Percentiles rank a stretch among this genome's conserved stretches.
phyloP scores from a whole-genome alignment of 257 asterid genomes.

The Mitragyna speciosa region DNA sequence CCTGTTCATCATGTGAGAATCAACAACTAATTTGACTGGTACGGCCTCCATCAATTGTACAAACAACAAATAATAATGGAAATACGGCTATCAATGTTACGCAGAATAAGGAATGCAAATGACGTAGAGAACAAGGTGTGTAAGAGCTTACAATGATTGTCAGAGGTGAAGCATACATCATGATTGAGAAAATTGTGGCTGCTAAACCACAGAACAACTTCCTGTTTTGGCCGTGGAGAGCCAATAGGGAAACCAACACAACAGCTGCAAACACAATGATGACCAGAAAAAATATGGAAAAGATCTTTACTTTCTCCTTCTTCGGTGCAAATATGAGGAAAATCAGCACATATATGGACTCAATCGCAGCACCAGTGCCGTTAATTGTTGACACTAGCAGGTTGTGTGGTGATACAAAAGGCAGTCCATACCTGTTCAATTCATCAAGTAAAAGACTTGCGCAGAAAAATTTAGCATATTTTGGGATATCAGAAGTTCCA shows the following conservation, averaged over 20 bases:
- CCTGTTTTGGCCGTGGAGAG: slow-evolving; percentile 59
- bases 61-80: background rate
- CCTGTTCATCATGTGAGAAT: background rate
- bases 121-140: background rate
- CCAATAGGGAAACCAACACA: slow-evolving; percentile 56
- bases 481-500: background rate
- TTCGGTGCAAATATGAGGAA: slow-evolving; percentile 57
- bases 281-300: slow-evolving; percentile 42
- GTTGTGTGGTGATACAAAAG: slow-evolving; percentile 88
- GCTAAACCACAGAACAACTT: slow-evolving; percentile 69
- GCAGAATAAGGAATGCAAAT: background rate
- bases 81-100: background rate
- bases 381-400: slow-evolving; percentile 66
- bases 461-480: background rate
- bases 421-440: slow-evolving; percentile 74
- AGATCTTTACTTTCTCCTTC: slow-evolving; percentile 59
- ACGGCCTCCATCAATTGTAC: background rate
- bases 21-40: background rate
- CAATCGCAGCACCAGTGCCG: slow-evolving; percentile 70
- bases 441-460: background rate
- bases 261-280: slow-evolving; percentile 45
- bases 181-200: slow-evolving; percentile 76
- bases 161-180: slow-evolving; percentile 83
- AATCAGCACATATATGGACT: slow-evolving; percentile 49
- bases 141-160: slow-evolving; percentile 59